These are phyloP conservation scores for Phylloporus arenicola DNA, from an alignment of 768 basidiomycete species.

Conservation along the genomic window DNA sequence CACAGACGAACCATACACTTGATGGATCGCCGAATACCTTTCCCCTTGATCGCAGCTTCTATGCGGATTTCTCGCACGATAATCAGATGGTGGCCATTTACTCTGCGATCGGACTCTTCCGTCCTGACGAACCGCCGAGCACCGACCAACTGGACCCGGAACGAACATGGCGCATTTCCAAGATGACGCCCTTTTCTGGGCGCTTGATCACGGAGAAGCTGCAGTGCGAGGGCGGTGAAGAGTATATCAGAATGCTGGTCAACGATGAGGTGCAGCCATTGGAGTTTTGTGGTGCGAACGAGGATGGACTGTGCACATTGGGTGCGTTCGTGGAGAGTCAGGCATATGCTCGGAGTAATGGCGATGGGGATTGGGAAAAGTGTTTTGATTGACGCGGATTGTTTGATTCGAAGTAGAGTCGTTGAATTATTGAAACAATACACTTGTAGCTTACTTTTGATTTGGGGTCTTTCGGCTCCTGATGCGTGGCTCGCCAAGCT, in stretches of 20 bases:
- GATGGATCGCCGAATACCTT: constrained; percentile 61
- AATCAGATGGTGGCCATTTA: constrained; percentile 81
- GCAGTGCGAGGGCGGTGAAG: constrained; percentile 34
- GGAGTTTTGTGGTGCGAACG: constrained; percentile 50
- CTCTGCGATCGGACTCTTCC: constrained; percentile 53
- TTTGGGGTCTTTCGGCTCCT: too few relatives aligned
- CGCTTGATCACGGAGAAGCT: constrained; percentile 73
- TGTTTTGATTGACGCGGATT: constrained; percentile 40
- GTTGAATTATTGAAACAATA: too few relatives aligned
- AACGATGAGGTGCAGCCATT: constrained; percentile 67
- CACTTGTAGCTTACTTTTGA: too few relatives aligned
- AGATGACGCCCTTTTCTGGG: constrained; percentile 69
- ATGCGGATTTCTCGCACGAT: constrained; percentile 83
- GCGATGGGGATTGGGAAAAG: constrained; percentile 65
- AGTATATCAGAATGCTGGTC: constrained; percentile 70
- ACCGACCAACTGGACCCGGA: constrained; percentile 16
- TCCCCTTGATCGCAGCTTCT: constrained; percentile 59
- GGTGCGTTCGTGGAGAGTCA: constrained; percentile 68
- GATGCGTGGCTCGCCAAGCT: too few relatives aligned
- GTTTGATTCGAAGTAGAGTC: too few relatives aligned
- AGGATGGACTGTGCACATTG: constrained; percentile 59
- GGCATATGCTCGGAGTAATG: constrained; percentile 59
- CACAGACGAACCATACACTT: constrained; percentile 73
- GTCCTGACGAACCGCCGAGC: constrained; percentile 23
- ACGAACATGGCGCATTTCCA: constrained; percentile 50